Base-by-base conservation (phyloP, 2,329 filamentous ascomycete species). In the Penicillium paneum region DNA sequence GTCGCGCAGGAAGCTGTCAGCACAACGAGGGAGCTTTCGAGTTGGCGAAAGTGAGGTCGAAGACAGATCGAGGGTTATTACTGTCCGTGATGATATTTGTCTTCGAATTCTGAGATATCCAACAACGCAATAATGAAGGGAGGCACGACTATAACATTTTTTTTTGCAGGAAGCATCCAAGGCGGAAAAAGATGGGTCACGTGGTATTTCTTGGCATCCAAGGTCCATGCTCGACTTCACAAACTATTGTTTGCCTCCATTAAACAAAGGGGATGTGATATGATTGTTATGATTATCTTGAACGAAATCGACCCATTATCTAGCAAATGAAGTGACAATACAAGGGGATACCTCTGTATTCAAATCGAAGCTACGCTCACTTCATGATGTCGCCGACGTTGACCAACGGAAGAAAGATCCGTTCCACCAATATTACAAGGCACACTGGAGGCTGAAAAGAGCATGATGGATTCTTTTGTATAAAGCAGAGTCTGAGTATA, bases 1-100 rank as follows among this genome's bases (percentile, higher is more conserved):
- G 60, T 58, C 57, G 62, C 59, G 60, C 55, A 49, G 39, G 19
- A 49, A 56, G 49, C 50, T 51, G 40, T 58, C 49, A 42, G 40
- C 46, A 42, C 32, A 35, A 29, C 26, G 24, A 50, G 13, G 17
- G 32, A 35, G 39, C 19, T 32, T n/a, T 50, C 28, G n/a, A 43
- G n/a, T n/a, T 32, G 19, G 34, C 28, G 12, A 15, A 50, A 28
- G 26, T 13, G 26, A 39, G 21, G 15, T 45, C 49, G 28, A 50
- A 42, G 39, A 38, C 21, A 32, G n/a, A 39, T 10, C 34, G 6
- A 50, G 28, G 46, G 19, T 19, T 19, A 34, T 43, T 26, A 10
- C 12, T 26, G n/a, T n/a, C 52, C n/a, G 15, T 39, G 52, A 44
- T 50, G 28, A 44, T 38, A 29, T 39, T 39, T 28, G 39, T 32